Percentiles rank a stretch among this genome's conserved stretches.
phyloP scores from a whole-genome alignment of 148 eudicot species.

The Chenopodium formosanum region DNA sequence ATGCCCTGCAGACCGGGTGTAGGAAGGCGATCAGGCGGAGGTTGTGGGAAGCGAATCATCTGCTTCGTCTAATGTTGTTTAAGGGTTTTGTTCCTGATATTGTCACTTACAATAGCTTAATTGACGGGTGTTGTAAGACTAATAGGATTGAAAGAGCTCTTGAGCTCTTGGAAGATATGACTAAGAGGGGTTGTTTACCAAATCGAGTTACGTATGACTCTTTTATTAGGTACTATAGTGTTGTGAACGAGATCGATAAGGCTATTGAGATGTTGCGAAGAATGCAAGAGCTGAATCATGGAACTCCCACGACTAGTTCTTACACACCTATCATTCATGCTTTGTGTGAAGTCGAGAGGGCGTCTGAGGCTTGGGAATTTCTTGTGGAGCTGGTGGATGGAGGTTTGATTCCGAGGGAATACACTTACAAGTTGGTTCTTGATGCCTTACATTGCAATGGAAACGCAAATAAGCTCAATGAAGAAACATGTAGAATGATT shows the following conservation, averaged over 20 bases:
- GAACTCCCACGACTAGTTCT: constrained; percentile 63
- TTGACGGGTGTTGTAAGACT: constrained; percentile 89
- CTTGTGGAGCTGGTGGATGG: constrained; percentile 60
- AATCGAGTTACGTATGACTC: constrained; percentile 81
- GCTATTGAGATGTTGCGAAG: constrained; percentile 65
- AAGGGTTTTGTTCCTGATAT: constrained; percentile 88
- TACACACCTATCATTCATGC: constrained; percentile 76
- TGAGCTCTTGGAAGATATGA: constrained; percentile 81
- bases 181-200: constrained; percentile 52
- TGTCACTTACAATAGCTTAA: constrained; percentile 83
- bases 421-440: constrained; percentile 62
- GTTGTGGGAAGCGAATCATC: constrained; percentile 87
- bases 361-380: constrained; percentile 53
- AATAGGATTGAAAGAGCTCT: constrained; percentile 73
- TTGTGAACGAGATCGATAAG: constrained; percentile 68
- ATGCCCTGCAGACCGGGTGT: constrained; percentile 66
- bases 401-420: constrained; percentile 80
- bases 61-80: constrained; percentile 69
- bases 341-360: constrained; percentile 73
- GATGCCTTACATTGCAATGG: constrained; percentile 41
- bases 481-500: constrained; percentile 33
- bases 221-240: constrained; percentile 70
- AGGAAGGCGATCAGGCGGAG: constrained; percentile 75
- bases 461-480: constrained; percentile 44
- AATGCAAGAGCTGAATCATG: constrained; percentile 59